These are phyloP conservation scores for Pythium plurisporium DNA, from an alignment of 352 stramenopile species.

Conservation along the genomic window DNA sequence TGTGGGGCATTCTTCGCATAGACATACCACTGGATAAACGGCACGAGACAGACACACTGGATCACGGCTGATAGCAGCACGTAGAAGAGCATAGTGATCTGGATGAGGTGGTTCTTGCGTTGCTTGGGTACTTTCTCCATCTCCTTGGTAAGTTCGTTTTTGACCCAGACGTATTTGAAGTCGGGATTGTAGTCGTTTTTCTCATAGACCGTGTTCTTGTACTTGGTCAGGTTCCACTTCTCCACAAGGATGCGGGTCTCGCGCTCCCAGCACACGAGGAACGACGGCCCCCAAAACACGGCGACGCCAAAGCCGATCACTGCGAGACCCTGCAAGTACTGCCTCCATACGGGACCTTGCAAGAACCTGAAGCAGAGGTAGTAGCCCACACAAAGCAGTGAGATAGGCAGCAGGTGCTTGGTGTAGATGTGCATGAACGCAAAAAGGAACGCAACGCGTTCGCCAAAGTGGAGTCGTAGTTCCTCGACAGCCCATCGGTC, in stretches of 20 bases:
- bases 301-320: slow-evolving; percentile 67
- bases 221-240: slow-evolving; percentile 86
- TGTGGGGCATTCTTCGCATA: slow-evolving; percentile 82
- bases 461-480: slow-evolving; percentile 81
- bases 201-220: slow-evolving; percentile 88
- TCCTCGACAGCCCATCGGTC: slow-evolving; percentile 86
- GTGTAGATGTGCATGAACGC: slow-evolving; percentile 90
- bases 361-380: slow-evolving; percentile 76
- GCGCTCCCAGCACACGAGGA: slow-evolving; percentile 81
- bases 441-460: slow-evolving; percentile 87
- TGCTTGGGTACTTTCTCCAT: slow-evolving; percentile 86
- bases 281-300: slow-evolving; percentile 79
- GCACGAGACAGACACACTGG: slow-evolving; percentile 78
- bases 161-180: slow-evolving; percentile 85
- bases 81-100: slow-evolving; percentile 85
- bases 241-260: slow-evolving; percentile 85
- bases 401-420: slow-evolving; percentile 78
- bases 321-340: slow-evolving; percentile 71
- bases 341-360: slow-evolving; percentile 43
- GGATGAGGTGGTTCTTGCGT: slow-evolving; percentile 82
- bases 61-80: slow-evolving; percentile 67
- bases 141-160: slow-evolving; percentile 82
- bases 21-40: slow-evolving; percentile 89
- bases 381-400: slow-evolving; percentile 55
- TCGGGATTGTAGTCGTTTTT: slow-evolving; percentile 81